Conservation (phyloP, 805 yeast genomes). For the Saturnispora bothae region DNA sequence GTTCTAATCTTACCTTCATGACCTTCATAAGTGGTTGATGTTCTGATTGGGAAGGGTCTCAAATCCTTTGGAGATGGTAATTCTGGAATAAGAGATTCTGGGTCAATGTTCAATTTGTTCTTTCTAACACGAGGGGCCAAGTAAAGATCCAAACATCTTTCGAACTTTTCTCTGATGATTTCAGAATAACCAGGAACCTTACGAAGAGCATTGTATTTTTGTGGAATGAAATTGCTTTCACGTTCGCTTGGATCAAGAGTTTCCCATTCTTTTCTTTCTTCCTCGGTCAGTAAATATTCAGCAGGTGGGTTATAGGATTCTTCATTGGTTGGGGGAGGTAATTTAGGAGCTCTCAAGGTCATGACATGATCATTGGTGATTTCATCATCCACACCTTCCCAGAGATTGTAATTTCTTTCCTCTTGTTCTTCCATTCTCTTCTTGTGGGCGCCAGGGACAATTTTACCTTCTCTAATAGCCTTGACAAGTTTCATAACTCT, state of each 20-base stretch:
- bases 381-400: conserved; percentile 57
- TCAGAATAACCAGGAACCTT: conserved; percentile 91
- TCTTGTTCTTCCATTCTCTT: conserved; percentile 38
- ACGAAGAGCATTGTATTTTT: conserved; percentile 71
- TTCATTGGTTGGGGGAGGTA: conserved; percentile 93
- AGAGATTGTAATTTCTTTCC: conserved; percentile 56
- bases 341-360: conserved; percentile 90
- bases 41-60: conserved; percentile 90
- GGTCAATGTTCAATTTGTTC: conserved; percentile 85
- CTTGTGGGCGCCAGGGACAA: conserved; percentile 61
- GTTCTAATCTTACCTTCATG: conserved; percentile 78
- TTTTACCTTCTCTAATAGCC: conserved; percentile 94
- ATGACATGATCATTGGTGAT: conserved; percentile 66
- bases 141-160: conserved; percentile 86
- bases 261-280: conserved; percentile 66
- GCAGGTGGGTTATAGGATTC: conserved; percentile 97
- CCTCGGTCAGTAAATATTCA: conserved; percentile 75
- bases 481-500: conserved; percentile 91
- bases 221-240: conserved; percentile 69
- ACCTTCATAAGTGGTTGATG: conserved; percentile 77
- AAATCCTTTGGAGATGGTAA: conserved; percentile 94
- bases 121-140: conserved; percentile 93
- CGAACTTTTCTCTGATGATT: conserved; percentile 80
- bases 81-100: conserved; percentile 91
- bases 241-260: conserved; percentile 65